Conservation (phyloP, 2,329 filamentous ascomycete genomes). For the Paraphoma sp. region DNA sequence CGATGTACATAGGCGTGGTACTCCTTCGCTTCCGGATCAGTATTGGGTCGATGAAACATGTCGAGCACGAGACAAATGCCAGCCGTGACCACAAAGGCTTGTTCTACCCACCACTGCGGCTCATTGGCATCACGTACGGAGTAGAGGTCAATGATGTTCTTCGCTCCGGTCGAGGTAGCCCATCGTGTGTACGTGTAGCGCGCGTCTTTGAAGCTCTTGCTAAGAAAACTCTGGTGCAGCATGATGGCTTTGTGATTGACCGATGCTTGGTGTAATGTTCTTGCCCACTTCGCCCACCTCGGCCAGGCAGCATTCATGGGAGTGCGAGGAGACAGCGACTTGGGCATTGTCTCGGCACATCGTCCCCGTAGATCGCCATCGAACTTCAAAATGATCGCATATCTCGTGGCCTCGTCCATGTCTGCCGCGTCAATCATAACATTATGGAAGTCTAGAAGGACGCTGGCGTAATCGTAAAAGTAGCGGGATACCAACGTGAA, state of each 20-base stretch:
- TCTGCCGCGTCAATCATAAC: slow-evolving; percentile 44
- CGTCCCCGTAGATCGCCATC: slow-evolving; percentile 48
- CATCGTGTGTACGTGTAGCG: slow-evolving; percentile 53
- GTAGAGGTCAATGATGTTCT: slow-evolving; percentile 50
- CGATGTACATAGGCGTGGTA: slow-evolving; percentile 38
- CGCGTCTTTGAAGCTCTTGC: slow-evolving; percentile 50
- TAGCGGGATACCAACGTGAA: slow-evolving; percentile 32
- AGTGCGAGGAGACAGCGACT: slow-evolving; percentile 40
- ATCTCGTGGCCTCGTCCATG: slow-evolving; percentile 40
- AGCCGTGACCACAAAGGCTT: slow-evolving; percentile 41
- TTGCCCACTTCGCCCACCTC: slow-evolving; percentile 49
- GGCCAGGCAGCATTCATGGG: slow-evolving; percentile 49
- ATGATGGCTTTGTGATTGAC: slow-evolving; percentile 55
- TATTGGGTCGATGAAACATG: slow-evolving; percentile 31
- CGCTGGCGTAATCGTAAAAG: slow-evolving; percentile 47
- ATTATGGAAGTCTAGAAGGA: slow-evolving; percentile 50
- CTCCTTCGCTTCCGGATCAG: slow-evolving; percentile 30
- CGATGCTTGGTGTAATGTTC: slow-evolving; percentile 47
- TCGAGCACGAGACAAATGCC: slow-evolving; percentile 38
- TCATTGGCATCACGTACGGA: slow-evolving; percentile 44
- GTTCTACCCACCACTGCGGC: slow-evolving; percentile 53
- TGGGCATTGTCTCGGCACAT: slow-evolving; percentile 42
- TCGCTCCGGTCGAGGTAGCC: slow-evolving; percentile 51
- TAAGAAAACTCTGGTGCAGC: slow-evolving; percentile 53
- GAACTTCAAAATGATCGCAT: slow-evolving; percentile 50